Base-by-base conservation (phyloP, 306 rosid genomes). In the Citrullus mucosospermus region DNA sequence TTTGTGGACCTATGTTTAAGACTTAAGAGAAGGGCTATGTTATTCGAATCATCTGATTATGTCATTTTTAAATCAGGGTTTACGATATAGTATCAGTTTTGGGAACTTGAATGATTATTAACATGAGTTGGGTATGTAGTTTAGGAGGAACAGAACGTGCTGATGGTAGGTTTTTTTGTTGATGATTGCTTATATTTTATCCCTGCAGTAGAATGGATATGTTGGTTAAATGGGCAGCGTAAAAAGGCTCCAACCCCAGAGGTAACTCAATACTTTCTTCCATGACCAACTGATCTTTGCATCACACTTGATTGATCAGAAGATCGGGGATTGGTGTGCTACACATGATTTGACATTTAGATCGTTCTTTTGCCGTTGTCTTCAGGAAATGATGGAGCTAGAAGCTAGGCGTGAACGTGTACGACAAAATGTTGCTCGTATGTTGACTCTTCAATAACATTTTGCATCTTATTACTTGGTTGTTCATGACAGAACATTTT, bases 171-270 rank as follows among this genome's bases (percentile, higher is more conserved):
- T n/a, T 41, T 69, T 69, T 20, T 5, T 69, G 56, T 46, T 71
- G 58, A 54, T 80, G 81, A 28, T 68, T 85, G 57, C 57, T 81
- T 80, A 66, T 63, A 77, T 73, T 78, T 57, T 16, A 82, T 81
- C 80, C 16, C 84, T 84, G 53, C 84, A 95, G 99, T 95, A 87
- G 99, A 95, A 85, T 95, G 99, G 99, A 92, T 92, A 88, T 89
- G 97, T 85, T 95, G 99, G 99, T 85, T 91, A 72, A 95, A 95
- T 36, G 97, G 99, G 81, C 97, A 95, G 92, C 96, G 99, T 30
- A 95, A 92, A 86, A 90, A n/a, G 82, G 91, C 99, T 87, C 99
- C 97, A 80, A 89, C 96, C 4, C 63, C 81, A 14, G 97, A 95
- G 97, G 97, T 92, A 89, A 74, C 77, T 44, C 69, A 18, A 32